Evolutionary conservation across 495 filamentous ascomycete genomes (phyloP).

Genomic region (Podospora pseudopauciseta): DNA sequence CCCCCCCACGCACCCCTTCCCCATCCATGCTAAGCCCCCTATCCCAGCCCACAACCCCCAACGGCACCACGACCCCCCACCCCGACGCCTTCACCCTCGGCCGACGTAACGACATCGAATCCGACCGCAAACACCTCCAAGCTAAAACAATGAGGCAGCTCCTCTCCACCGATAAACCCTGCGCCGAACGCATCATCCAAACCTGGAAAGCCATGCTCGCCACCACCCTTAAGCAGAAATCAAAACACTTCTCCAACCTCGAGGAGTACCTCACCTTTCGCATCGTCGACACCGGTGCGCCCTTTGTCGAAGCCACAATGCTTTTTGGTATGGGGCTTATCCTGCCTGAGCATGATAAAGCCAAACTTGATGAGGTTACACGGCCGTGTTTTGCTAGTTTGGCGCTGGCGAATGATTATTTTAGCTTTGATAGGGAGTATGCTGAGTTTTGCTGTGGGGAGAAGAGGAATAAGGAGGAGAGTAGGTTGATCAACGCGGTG

Average conservation of each 20-base stretch:
- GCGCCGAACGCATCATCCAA: constrained; percentile 5
- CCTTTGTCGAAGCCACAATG: constrained; percentile 4
- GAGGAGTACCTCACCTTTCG: constrained; percentile 11
- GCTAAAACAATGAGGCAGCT: constrained; percentile 10
- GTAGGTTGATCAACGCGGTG: too few relatives aligned
- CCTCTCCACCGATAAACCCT: not conserved
- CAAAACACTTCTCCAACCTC: not conserved
- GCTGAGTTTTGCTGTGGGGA: not conserved
- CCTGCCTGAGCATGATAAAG: constrained; percentile 2
- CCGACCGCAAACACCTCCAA: constrained; percentile 10
- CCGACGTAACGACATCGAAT: not conserved
- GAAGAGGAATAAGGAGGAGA: too few relatives aligned
- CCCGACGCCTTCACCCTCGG: too few relatives aligned
- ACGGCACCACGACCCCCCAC: too few relatives aligned
- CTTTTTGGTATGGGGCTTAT: constrained; percentile 6
- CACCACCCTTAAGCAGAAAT: constrained; percentile 7
- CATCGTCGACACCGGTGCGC: constrained; percentile 6
- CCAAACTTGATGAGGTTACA: not conserved
- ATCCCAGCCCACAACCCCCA: too few relatives aligned
- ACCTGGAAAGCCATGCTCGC: constrained; percentile 8
- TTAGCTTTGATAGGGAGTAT: constrained; percentile 6
- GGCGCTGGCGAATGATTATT: constrained; percentile 12
- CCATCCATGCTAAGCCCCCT: too few relatives aligned
- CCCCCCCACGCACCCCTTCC: too few relatives aligned
- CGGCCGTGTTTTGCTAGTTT: not conserved